Conservation (phyloP, 2,329 filamentous ascomycete species). For the Periconia sp. region DNA sequence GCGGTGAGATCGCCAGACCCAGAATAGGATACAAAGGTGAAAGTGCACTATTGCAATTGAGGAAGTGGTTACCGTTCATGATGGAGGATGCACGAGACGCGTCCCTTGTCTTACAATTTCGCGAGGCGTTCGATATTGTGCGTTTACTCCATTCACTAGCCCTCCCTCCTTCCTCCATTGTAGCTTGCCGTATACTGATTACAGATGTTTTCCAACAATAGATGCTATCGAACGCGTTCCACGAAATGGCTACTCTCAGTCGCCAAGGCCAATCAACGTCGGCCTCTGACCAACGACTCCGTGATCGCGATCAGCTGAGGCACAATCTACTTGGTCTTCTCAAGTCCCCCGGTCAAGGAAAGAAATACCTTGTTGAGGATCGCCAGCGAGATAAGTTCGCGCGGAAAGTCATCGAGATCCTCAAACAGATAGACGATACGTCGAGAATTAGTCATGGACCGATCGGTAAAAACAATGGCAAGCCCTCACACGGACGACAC, state of each 20-base stretch:
- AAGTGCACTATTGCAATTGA: not conserved
- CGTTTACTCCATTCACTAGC: not conserved
- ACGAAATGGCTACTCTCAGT: not conserved
- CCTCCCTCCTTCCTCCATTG: not conserved
- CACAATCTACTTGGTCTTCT: no score
- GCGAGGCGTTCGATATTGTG: not conserved
- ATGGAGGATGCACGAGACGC: not conserved
- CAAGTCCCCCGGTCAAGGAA: not conserved
- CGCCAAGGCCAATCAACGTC: not conserved
- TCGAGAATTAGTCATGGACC: no score
- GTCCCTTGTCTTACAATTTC: not conserved
- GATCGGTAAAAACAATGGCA: no score
- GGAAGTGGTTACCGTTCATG: conserved; percentile 1
- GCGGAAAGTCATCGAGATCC: not conserved
- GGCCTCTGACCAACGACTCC: not conserved
- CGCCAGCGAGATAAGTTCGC: not conserved
- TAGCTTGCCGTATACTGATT: not conserved
- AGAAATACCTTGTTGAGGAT: not conserved
- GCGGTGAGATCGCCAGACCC: not conserved
- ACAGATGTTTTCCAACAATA: not conserved
- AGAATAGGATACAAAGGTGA: not conserved
- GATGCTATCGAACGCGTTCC: not conserved
- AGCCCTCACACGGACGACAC: no score
- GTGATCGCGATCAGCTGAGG: not conserved
- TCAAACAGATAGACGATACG: not conserved